Base-by-base conservation (phyloP, 306 rosid genomes). In the Echinosophora koreensis region DNA sequence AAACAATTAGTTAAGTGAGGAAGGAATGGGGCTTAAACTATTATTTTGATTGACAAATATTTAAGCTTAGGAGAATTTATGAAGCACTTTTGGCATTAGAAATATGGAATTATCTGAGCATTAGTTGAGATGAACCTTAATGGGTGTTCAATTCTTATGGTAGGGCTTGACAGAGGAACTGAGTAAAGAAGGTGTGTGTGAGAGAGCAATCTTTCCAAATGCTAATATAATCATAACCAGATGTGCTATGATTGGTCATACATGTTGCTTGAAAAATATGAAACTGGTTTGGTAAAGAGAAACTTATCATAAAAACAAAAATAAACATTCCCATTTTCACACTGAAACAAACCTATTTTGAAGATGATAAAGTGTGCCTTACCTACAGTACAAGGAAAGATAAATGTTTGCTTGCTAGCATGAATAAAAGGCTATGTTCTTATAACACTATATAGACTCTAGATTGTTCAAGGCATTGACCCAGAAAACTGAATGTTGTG, bases 181-280 rank as follows among this genome's bases (percentile, higher is more conserved):
- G 86, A 79, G 93, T 66, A 78, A 86, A 80, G 97, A 92, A 46
- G 98, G 98, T 41, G 97, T 97, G 9, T 95, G 98, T 39, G 97
- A 89, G 63, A 57, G 72, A 74, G 98, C 96, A 63, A 90, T 95
- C 39, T 95, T 95, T 81, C 97, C 97, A 28, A 97, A 95, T 73
- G 17, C 98, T 35, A 79, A 22, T 37, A 10, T 76, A 54, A 81
- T 89, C 0, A 15, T 83, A 62, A 56, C 69, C 16, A 89, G 86
- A 84, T 95, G 98, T 82, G 89, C 92, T 27, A 80, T 95, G 80
- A 74, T 82, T 41, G 9, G 11, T 57, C 67, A 58, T 41, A 28
- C 57, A 6, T 58, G 52, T 47, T 47, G 4, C 0, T 22, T 22
- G 22, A 47, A 13, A 12, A 12, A 47, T 47, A 47, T 4, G 13